phyloP scores from a whole-genome alignment of 805 yeast genomes.

The Teunomyces cretensis region DNA sequence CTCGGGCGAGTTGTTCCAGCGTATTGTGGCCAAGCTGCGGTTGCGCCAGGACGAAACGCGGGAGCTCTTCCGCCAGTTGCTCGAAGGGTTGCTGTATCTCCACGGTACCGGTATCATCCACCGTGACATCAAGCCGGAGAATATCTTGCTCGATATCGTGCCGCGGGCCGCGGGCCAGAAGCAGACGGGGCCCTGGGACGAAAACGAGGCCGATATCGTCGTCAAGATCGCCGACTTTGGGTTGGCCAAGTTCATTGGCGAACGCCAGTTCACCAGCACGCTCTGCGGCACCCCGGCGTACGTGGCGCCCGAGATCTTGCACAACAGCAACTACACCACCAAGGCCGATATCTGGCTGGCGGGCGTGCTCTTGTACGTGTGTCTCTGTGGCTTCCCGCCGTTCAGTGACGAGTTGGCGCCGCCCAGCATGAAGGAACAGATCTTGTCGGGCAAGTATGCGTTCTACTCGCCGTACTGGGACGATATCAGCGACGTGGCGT shows the following conservation, averaged over 20 bases:
- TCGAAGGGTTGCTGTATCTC: constrained; percentile 38
- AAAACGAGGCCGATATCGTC: constrained; percentile 56
- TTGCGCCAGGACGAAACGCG: constrained; percentile 62
- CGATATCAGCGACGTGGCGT: constrained; percentile 58
- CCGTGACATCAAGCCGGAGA: constrained; percentile 47
- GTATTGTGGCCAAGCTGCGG: constrained; percentile 64
- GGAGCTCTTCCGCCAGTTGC: constrained; percentile 51
- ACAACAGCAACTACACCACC: constrained; percentile 59
- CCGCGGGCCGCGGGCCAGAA: constrained; percentile 32
- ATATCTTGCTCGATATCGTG: constrained; percentile 48
- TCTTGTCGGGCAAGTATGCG: constrained; percentile 63
- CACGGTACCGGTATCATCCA: constrained; percentile 44
- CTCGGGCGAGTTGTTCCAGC: constrained; percentile 73
- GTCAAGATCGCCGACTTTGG: constrained; percentile 89
- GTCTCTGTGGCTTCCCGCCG: constrained; percentile 83
- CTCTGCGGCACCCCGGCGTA: constrained; percentile 86
- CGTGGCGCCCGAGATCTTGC: constrained; percentile 77
- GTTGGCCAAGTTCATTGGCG: constrained; percentile 66
- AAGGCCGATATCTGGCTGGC: constrained; percentile 82
- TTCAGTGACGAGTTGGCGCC: constrained; percentile 82
- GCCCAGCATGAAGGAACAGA: constrained; percentile 75
- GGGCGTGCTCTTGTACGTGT: constrained; percentile 75
- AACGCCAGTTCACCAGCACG: constrained; percentile 70
- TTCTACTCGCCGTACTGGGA: constrained; percentile 84
- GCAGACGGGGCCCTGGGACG: constrained; percentile 57